These are phyloP conservation scores for Neonectria neomacrospora DNA, from an alignment of 2,329 filamentous ascomycete genomes.

Conservation along the genomic window DNA sequence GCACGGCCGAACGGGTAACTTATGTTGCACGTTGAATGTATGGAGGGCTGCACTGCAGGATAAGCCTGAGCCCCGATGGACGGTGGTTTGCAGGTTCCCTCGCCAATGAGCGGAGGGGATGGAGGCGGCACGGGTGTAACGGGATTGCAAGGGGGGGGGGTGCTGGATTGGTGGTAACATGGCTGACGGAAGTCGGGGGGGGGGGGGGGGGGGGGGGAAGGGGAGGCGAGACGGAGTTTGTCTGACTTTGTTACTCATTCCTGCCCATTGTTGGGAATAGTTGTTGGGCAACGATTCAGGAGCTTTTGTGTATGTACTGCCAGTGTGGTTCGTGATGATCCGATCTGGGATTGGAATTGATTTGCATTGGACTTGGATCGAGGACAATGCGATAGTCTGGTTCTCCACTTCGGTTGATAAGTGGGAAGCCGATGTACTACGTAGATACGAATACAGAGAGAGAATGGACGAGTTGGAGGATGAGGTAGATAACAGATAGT, in stretches of 20 bases:
- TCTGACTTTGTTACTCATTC: neutral
- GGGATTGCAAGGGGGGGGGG: conserved; percentile 5
- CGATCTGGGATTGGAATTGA: neutral
- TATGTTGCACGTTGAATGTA: neutral
- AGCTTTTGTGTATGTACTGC: neutral
- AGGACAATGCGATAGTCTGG: neutral
- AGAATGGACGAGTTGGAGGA: no score
- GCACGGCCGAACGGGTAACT: neutral
- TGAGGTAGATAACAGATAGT: no score
- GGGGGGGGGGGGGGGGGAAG: neutral
- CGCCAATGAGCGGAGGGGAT: conserved; percentile 5
- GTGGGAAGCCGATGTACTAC: neutral
- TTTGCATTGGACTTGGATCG: neutral
- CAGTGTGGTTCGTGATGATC: neutral
- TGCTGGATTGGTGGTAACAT: conserved; percentile 1
- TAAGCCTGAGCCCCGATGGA: neutral
- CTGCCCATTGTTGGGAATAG: neutral
- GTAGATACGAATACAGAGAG: no score
- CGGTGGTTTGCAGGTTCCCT: neutral
- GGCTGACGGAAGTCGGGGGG: neutral
- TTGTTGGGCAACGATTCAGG: neutral
- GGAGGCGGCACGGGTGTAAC: neutral
- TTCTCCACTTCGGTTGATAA: neutral
- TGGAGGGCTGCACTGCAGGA: neutral
- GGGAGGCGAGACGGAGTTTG: neutral